Evolutionary conservation across 352 stramenopile species (phyloP).

Genomic region (Thalassiosira gravida): DNA sequence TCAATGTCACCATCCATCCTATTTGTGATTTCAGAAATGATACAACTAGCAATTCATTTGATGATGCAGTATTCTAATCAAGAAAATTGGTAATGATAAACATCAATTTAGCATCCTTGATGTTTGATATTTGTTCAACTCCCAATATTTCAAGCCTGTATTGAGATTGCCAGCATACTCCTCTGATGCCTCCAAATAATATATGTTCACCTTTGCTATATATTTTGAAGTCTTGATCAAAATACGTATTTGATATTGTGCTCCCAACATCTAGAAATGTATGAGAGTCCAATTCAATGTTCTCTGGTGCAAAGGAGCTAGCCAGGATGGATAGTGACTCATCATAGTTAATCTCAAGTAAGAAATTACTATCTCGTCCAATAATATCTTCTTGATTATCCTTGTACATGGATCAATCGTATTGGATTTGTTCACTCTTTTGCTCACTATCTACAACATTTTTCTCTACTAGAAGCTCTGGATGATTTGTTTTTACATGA

Average conservation of each 20-base stretch:
- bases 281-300: too few relatives aligned
- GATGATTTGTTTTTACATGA: too few relatives aligned
- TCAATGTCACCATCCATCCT: not conserved
- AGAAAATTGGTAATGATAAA: not conserved
- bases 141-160: not conserved
- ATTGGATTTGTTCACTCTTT: too few relatives aligned
- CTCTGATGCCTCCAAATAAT: not conserved
- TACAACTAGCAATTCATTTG: not conserved
- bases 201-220: not conserved
- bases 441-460: too few relatives aligned
- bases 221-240: conserved; percentile 2
- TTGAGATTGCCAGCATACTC: not conserved
- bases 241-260: not conserved
- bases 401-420: too few relatives aligned
- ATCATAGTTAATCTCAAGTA: too few relatives aligned
- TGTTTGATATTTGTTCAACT: not conserved
- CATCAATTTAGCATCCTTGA: not conserved
- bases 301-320: too few relatives aligned
- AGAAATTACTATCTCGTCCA: too few relatives aligned
- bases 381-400: too few relatives aligned
- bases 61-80: not conserved
- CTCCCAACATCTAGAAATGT: too few relatives aligned
- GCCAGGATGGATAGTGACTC: too few relatives aligned
- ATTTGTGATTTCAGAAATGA: not conserved
- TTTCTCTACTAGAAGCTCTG: too few relatives aligned